Evolutionary conservation across 2,329 filamentous ascomycete species (phyloP).

Genomic region (Coniella lustricola): DNA sequence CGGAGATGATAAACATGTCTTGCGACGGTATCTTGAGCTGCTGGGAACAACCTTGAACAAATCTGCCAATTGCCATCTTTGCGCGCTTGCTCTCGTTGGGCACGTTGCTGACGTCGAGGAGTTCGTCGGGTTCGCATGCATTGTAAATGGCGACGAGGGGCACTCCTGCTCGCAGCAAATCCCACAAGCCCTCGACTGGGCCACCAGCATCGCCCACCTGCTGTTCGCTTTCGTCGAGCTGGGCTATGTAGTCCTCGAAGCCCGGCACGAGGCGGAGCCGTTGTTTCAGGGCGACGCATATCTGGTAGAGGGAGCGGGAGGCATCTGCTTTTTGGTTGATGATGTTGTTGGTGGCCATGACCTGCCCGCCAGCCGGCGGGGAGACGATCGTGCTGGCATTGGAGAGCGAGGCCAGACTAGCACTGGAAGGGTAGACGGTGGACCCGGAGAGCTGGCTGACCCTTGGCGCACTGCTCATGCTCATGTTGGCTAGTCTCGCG

Average conservation of each 20-base stretch:
- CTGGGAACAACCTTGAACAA: slow-evolving; percentile 80
- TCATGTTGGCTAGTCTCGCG: slow-evolving; percentile 42
- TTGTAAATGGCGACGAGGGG: slow-evolving; percentile 89
- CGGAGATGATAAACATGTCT: slow-evolving; percentile 86
- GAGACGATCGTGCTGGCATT: slow-evolving; percentile 35
- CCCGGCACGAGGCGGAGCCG: slow-evolving; percentile 76
- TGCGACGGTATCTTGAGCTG: slow-evolving; percentile 71
- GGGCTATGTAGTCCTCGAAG: slow-evolving; percentile 67
- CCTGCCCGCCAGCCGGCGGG: slow-evolving; percentile 47
- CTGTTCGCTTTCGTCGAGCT: slow-evolving; percentile 62
- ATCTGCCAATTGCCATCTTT: slow-evolving; percentile 86
- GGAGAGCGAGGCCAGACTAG: slow-evolving; percentile 44
- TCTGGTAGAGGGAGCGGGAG: slow-evolving; percentile 87
- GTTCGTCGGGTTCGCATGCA: slow-evolving; percentile 62
- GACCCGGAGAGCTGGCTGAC: slow-evolving; percentile 58
- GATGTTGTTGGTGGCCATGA: slow-evolving; percentile 81
- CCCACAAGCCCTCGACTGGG: slow-evolving; percentile 88
- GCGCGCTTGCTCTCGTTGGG: slow-evolving; percentile 63
- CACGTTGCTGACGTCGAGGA: slow-evolving; percentile 59
- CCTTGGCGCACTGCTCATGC: slow-evolving; percentile 45
- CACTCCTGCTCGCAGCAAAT: slow-evolving; percentile 73
- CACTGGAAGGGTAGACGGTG: slow-evolving; percentile 46
- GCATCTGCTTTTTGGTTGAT: slow-evolving; percentile 96
- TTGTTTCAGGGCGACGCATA: slow-evolving; percentile 78
- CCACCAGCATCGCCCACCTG: slow-evolving; percentile 57